Conservation (phyloP, 495 filamentous ascomycete species). For the Chlorociboria aeruginascens region DNA sequence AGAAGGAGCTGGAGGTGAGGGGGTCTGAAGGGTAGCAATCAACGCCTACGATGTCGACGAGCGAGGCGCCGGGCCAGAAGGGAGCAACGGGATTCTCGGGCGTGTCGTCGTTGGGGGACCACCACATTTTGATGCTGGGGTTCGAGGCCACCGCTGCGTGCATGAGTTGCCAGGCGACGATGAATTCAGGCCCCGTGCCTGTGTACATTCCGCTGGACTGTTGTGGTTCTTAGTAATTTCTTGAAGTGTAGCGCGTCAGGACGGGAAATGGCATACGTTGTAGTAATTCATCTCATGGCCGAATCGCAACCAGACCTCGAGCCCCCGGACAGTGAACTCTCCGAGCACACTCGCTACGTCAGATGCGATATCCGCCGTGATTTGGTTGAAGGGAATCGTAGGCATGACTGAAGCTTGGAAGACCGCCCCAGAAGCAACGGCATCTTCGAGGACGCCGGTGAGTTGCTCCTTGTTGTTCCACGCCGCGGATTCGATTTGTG, state of each 20-base stretch:
- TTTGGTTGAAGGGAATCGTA: neutral
- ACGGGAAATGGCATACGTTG: neutral
- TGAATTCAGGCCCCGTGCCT: neutral
- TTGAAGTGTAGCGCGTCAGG: neutral
- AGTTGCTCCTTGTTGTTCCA: neutral
- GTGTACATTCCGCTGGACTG: neutral
- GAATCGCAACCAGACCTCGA: neutral
- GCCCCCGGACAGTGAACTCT: neutral
- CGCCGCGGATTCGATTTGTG: too few relatives aligned
- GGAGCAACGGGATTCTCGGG: neutral
- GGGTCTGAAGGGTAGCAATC: neutral
- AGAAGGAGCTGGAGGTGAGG: neutral
- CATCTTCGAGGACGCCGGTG: neutral
- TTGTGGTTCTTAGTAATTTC: neutral
- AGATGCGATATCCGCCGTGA: neutral
- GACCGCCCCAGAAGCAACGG: neutral
- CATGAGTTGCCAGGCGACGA: neutral
- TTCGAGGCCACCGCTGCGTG: neutral
- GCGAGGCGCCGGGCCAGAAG: neutral
- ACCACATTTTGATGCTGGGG: neutral
- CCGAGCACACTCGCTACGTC: neutral
- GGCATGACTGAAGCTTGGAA: neutral
- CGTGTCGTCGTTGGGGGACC: neutral
- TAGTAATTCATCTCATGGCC: neutral
- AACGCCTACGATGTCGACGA: neutral